Base-by-base conservation (phyloP, 2,329 filamentous ascomycete species). In the Aspergillus bombycis region DNA sequence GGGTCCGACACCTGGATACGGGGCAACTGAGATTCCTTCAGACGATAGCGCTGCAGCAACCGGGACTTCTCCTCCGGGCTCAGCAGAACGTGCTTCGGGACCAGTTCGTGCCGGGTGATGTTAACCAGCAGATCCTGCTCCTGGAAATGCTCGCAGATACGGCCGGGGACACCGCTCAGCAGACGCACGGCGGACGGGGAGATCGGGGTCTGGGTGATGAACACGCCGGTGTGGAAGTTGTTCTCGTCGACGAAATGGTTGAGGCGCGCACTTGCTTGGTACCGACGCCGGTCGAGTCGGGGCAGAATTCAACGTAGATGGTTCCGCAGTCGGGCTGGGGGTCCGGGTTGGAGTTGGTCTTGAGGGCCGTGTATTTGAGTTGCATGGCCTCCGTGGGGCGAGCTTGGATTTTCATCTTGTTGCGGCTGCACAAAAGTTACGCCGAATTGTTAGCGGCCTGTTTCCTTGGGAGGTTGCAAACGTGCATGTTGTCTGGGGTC, bases 21-120 rank as follows among this genome's bases (percentile, higher is more conserved):
- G 5, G 95, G 95, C 75, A 99, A 84, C 83, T 99, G 95, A 11
- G 93, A 97, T 85, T 99, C 95, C 88, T 97, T 98, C 78, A 99
- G 82, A 56, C 95, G 88, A 81, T 99, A 99, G 67, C 95, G 86
- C 81, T 93, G 89, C 65, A 99, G 84, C 73, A 99, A 82, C 43
- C 91, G 90, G 54, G 82, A 82, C 86, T 97, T 97, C 84, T 99
- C 95, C 73, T 96, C 93, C 53, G 89, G 86, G 73, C 92, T 96
- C 62, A 99, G 87, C 65, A 98, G 82, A 43, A 98, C 89, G 77
- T 99, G 95, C 77, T 91, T 93, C 52, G 95, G 95, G 34, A 99
- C 95, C 61, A 99, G 86, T 81, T 98, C 94, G 82, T 99, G 95
- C 78, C 94, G 92, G 64, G 94, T 98, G 79, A 99, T 98, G 82